Percentiles rank a stretch among this genome's conserved stretches.
Conservation (phyloP, 164 flowering plant genomes). For the Paratinospora sagittata region DNA sequence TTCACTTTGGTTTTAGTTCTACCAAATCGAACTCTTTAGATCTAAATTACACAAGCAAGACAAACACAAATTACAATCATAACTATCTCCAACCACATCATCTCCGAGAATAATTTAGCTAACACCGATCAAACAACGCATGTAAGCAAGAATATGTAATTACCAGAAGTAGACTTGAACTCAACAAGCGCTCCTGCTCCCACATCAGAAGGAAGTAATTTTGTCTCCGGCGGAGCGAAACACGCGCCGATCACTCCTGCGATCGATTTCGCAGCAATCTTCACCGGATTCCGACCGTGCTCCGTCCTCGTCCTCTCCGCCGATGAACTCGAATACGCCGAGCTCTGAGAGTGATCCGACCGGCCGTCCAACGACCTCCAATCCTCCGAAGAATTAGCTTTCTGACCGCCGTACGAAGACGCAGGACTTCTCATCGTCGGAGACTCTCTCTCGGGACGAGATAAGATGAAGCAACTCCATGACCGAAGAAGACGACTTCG, state of each 20-base stretch:
- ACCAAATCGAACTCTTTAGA: neutral
- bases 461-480: neutral
- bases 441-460: conserved; percentile 15
- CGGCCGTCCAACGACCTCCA: conserved; percentile 25
- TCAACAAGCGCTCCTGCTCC: conserved; percentile 23
- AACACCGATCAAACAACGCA: too few species aligned
- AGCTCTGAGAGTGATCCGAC: conserved; percentile 16
- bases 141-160: neutral
- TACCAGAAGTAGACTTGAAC: conserved; percentile 32
- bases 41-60: neutral
- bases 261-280: conserved; percentile 36
- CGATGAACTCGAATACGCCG: conserved; percentile 20
- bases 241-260: conserved; percentile 45
- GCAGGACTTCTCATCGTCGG: conserved; percentile 19
- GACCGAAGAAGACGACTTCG: conserved; percentile 2
- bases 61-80: neutral
- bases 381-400: conserved; percentile 17
- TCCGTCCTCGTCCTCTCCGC: conserved; percentile 7
- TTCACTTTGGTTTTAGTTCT: neutral
- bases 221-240: conserved; percentile 56
- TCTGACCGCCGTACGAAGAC: conserved; percentile 16
- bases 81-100: too few species aligned
- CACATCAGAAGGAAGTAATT: conserved; percentile 4
- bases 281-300: conserved; percentile 30
- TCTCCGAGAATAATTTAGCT: too few species aligned